Conservation (phyloP, 1,284 basidiomycete genomes). For the Farysia itapuensis region DNA sequence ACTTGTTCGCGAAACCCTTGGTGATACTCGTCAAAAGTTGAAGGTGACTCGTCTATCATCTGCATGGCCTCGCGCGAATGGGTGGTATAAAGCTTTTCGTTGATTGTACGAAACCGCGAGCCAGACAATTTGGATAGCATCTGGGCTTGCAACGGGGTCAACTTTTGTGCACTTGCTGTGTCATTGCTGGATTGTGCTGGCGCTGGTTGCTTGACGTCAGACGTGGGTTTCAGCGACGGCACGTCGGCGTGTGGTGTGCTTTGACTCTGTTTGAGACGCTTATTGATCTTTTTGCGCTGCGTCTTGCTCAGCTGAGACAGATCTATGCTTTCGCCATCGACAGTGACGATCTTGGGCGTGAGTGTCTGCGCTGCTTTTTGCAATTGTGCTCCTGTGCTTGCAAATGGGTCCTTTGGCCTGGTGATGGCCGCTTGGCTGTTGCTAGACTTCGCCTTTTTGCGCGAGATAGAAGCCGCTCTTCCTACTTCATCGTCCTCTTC, state of each 20-base stretch:
- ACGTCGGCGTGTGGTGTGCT: not conserved
- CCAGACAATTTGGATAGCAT: slow-evolving; percentile 53
- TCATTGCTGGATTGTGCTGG: not conserved
- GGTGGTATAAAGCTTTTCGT: slow-evolving; percentile 58
- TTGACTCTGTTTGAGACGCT: slow-evolving; percentile 14
- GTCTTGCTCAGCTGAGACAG: slow-evolving; percentile 41
- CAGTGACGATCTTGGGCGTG: slow-evolving; percentile 8
- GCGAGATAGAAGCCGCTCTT: slow-evolving; percentile 11
- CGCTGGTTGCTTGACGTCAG: not conserved
- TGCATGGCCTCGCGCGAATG: slow-evolving; percentile 38
- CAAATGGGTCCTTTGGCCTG: slow-evolving; percentile 27
- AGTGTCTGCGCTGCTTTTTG: slow-evolving; percentile 23
- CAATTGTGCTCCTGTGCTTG: slow-evolving; percentile 18
- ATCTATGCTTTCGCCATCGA: slow-evolving; percentile 16
- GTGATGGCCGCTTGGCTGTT: slow-evolving; percentile 1
- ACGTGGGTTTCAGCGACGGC: not conserved
- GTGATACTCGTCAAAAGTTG: slow-evolving; percentile 55
- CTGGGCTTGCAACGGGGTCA: slow-evolving; percentile 44
- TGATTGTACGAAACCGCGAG: slow-evolving; percentile 59
- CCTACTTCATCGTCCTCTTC: slow-evolving; percentile 22
- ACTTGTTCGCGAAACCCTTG: slow-evolving; percentile 57
- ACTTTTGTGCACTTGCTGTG: slow-evolving; percentile 1
- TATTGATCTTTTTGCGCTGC: slow-evolving; percentile 51
- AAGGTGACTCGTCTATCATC: slow-evolving; percentile 46
- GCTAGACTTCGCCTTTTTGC: slow-evolving; percentile 8